phyloP scores from a whole-genome alignment of 2,329 filamentous ascomycete genomes.

The Curvularia hawaiiensis region DNA sequence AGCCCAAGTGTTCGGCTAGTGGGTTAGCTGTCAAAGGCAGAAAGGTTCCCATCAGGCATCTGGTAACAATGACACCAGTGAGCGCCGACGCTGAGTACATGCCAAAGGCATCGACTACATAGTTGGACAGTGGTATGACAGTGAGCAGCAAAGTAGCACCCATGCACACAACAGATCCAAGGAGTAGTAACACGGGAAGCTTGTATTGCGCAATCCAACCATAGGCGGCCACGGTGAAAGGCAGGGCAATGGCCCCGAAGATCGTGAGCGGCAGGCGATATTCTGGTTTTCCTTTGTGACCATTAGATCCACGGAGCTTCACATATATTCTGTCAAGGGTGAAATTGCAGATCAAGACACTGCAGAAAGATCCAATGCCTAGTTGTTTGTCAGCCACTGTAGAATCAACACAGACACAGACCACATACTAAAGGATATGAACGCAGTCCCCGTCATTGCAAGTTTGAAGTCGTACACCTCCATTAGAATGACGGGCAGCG shows the following conservation, averaged over 20 bases:
- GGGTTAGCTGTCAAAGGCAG: constrained; percentile 59
- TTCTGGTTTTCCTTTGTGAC: constrained; percentile 56
- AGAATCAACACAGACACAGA: background rate
- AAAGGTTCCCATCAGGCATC: constrained; percentile 63
- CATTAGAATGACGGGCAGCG: constrained; percentile 51
- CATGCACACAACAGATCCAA: constrained; percentile 53
- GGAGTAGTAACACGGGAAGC: constrained; percentile 52
- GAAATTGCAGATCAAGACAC: constrained; percentile 57
- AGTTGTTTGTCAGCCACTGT: background rate
- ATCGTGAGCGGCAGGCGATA: constrained; percentile 60
- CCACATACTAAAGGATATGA: constrained; percentile 59
- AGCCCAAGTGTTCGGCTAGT: constrained; percentile 56
- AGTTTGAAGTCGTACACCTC: constrained; percentile 54
- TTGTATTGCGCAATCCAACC: constrained; percentile 58
- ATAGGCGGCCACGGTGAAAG: constrained; percentile 54
- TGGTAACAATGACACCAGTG: constrained; percentile 61
- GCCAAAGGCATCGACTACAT: constrained; percentile 63
- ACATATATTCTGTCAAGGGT: constrained; percentile 61
- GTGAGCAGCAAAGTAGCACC: constrained; percentile 55
- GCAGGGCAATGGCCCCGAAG: constrained; percentile 54
- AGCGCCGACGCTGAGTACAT: constrained; percentile 63
- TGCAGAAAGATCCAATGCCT: constrained; percentile 57
- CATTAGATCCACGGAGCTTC: constrained; percentile 50
- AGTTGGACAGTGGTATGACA: constrained; percentile 59
- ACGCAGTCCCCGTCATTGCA: constrained; percentile 58